phyloP scores from a whole-genome alignment of 805 yeast genomes.

The Yamadazyma kitorensis region DNA sequence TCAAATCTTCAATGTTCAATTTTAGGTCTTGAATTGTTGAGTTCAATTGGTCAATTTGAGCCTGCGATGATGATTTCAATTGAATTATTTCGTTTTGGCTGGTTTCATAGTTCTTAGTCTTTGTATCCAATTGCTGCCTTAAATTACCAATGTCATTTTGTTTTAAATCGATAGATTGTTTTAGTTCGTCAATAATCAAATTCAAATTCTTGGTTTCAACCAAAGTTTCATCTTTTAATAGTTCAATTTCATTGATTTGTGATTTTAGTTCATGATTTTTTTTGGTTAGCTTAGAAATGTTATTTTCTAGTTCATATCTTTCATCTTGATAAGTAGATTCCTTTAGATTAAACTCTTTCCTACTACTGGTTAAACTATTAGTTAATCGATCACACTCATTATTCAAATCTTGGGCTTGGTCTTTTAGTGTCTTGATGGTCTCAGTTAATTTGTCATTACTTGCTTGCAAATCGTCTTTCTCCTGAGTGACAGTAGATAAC shows the following conservation, averaged over 20 bases:
- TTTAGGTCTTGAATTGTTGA: constrained; percentile 4
- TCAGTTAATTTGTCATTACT: constrained; percentile 11
- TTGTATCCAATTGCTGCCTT: constrained; percentile 2
- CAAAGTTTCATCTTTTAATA: constrained; percentile 35
- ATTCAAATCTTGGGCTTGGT: constrained; percentile 42
- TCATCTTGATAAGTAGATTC: constrained; percentile 37
- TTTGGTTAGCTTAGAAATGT: constrained; percentile 34
- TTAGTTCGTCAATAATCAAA: constrained; percentile 43
- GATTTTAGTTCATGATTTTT: constrained; percentile 38
- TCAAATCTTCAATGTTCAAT: constrained; percentile 9
- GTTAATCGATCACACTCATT: constrained; percentile 54
- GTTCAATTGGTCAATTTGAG: constrained; percentile 3
- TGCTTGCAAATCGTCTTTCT: constrained; percentile 8
- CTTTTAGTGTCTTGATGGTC: constrained; percentile 17
- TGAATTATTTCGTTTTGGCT: neutral
- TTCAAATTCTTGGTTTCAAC: constrained; percentile 41
- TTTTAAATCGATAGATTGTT: constrained; percentile 35
- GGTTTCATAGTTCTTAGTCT: neutral
- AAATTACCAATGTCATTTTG: constrained; percentile 18
- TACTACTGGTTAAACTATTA: constrained; percentile 32
- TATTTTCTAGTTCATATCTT: constrained; percentile 39
- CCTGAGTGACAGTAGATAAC: constrained; percentile 26
- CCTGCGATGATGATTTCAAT: neutral
- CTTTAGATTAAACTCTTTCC: constrained; percentile 35
- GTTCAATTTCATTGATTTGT: constrained; percentile 41